Conservation (phyloP, 2,329 filamentous ascomycete species). For the Aspergillus oerlinghausenensis region DNA sequence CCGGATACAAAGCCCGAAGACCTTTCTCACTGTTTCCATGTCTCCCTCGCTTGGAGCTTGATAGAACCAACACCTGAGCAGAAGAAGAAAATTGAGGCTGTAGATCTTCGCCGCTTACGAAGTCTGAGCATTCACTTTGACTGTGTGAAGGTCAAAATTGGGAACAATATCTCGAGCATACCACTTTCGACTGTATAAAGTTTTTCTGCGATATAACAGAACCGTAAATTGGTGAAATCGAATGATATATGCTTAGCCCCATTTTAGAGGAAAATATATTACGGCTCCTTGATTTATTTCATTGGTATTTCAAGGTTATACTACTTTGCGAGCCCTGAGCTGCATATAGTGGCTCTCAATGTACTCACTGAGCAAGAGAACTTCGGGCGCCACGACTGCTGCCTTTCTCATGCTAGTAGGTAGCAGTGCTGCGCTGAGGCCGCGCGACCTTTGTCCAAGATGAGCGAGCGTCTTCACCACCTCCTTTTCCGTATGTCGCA, state of each 20-base stretch:
- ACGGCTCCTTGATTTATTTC: background rate
- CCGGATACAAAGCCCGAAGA: slow-evolving; percentile 26
- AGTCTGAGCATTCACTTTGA: slow-evolving; percentile 52
- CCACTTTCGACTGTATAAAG: slow-evolving; percentile 17
- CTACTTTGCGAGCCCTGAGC: too few relatives aligned
- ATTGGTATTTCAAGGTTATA: background rate
- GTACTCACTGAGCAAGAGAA: too few relatives aligned
- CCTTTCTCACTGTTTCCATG: slow-evolving; percentile 64
- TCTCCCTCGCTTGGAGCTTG: slow-evolving; percentile 85
- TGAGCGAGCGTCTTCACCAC: background rate
- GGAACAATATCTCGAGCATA: slow-evolving; percentile 56
- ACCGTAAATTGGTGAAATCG: background rate
- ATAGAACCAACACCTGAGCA: slow-evolving; percentile 47
- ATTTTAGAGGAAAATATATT: background rate
- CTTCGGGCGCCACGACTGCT: too few relatives aligned
- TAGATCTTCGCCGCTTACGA: slow-evolving; percentile 28
- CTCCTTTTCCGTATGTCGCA: background rate
- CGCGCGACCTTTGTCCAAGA: too few relatives aligned
- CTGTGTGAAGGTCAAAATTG: slow-evolving; percentile 69
- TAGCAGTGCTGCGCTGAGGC: too few relatives aligned
- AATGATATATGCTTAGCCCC: slow-evolving; percentile 1
- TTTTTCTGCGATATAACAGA: slow-evolving; percentile 6
- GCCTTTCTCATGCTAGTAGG: too few relatives aligned
- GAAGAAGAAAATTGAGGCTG: slow-evolving; percentile 20
- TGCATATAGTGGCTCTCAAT: too few relatives aligned